Evolutionary conservation across 2,329 filamentous ascomycete species (phyloP).

Genomic region (Botrytis cinerea): DNA sequence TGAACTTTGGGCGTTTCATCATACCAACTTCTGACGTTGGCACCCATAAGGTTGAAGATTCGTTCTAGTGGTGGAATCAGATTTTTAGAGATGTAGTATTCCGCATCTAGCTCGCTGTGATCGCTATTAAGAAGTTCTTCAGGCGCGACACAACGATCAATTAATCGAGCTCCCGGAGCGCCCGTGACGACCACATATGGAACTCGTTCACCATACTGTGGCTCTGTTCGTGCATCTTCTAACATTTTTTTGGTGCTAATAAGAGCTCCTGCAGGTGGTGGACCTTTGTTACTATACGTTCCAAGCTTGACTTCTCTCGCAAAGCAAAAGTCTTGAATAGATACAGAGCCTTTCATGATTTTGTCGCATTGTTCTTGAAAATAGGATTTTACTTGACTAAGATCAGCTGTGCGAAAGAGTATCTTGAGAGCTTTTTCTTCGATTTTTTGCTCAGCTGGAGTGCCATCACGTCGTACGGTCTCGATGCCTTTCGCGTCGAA

Average conservation of each 20-base stretch:
- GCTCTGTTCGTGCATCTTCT: conserved; percentile 80
- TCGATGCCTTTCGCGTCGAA: conserved; percentile 99
- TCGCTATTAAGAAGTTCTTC: conserved; percentile 77
- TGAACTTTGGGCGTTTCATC: conserved; percentile 95
- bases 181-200: conserved; percentile 93
- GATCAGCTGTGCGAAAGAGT: conserved; percentile 85
- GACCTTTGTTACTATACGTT: conserved; percentile 79
- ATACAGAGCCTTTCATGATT: conserved; percentile 86
- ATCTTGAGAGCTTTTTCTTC: conserved; percentile 89
- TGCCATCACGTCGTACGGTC: conserved; percentile 92
- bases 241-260: conserved; percentile 87
- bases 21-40: conserved; percentile 88
- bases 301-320: conserved; percentile 89
- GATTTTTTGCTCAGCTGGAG: conserved; percentile 93
- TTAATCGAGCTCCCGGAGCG: conserved; percentile 78
- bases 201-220: conserved; percentile 92
- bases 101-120: conserved; percentile 80
- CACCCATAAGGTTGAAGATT: conserved; percentile 94
- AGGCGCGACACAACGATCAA: conserved; percentile 87
- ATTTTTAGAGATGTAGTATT: conserved; percentile 97
- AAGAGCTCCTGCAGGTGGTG: conserved; percentile 81
- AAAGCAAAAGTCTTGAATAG: conserved; percentile 94
- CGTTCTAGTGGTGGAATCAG: conserved; percentile 91
- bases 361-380: conserved; percentile 89
- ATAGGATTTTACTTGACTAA: conserved; percentile 85